A percentile compares a stretch with the other conserved stretches of the same genome.
phyloP scores from a whole-genome alignment of 345 rosid species.

The Salix koriyanagi region DNA sequence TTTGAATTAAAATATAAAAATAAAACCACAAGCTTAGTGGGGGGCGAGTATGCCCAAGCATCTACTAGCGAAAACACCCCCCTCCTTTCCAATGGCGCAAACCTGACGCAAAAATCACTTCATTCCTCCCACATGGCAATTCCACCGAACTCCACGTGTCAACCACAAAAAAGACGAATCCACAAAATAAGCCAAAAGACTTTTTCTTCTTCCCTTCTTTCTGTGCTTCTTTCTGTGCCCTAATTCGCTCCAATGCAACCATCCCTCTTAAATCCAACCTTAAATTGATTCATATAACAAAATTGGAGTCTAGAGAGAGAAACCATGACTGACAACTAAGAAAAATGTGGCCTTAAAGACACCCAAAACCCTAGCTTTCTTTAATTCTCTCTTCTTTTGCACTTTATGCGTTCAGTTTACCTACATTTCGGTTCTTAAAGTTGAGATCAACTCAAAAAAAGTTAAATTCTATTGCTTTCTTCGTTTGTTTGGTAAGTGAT shows the following conservation, averaged over 20 bases:
- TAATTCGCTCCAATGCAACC: background rate
- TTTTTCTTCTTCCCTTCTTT: background rate
- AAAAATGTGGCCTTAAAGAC: conserved; percentile 13
- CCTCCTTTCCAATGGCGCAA: background rate
- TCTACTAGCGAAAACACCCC: background rate
- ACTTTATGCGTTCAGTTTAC: background rate
- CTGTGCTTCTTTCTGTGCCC: background rate
- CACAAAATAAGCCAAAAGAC: background rate
- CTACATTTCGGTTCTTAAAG: conserved; percentile 13
- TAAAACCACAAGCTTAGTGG: background rate
- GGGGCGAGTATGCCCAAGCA: background rate
- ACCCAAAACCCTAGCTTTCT: background rate
- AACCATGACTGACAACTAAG: conserved; percentile 7
- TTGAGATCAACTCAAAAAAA: conserved; percentile 25
- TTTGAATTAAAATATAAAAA: no score
- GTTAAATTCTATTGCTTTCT: conserved; percentile 6
- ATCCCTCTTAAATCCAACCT: background rate
- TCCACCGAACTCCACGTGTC: conserved; percentile 2
- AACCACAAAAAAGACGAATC: background rate
- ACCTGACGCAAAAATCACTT: background rate
- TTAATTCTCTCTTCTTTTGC: background rate
- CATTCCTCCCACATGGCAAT: background rate
- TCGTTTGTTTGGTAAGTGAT: conserved; percentile 11
- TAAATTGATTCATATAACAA: background rate
- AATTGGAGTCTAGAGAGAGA: conserved; percentile 2